Base-by-base conservation (phyloP, 1,284 basidiomycete species). In the Caloboletus firmus region DNA sequence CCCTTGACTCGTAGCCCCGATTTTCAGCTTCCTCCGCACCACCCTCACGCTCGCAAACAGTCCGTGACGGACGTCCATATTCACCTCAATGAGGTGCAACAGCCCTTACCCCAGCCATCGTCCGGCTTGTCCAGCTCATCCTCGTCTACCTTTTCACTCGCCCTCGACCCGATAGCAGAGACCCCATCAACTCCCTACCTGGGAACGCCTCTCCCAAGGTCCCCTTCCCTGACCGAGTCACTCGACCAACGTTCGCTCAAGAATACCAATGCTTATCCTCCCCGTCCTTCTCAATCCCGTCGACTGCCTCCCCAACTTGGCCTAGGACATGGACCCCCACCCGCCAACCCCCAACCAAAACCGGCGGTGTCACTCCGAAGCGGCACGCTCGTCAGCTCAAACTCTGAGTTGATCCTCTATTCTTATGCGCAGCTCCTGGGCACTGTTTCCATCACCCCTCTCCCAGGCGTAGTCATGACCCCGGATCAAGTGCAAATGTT, bases 391-490 rank as follows among this genome's bases (percentile, higher is more conserved):
- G 65, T 73, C 41, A 68, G 73, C 42, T 62, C 76, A 3, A 80
- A 80, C 52, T 79, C 79, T 9, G 88, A 93, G 60, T 74, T 89
- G 12, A 80, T 95, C n/a, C 77, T 95, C 1, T 95, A 94, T 71
- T 85, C 92, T 0, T 95, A 94, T 65, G 90, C 87, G 0, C 92
- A 94, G 61, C 77, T 95, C 26, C 75, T 82, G n/a, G 93, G 92
- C 3, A 81, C 76, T 0, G 74, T 87, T 49, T 76, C 80, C 30
- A 59, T 79, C 51, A 64, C 68, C 2, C 70, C 77, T 10, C 55
- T 72, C n/a, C 64, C 72, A 5, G 67, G 68, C 17, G 58, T 62
- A 6, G 53, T 59, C 32, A 62, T 69, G 48, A 66, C 70, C 7
- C 65, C 66, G 4, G 78, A 77, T 36, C 79, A 82, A 45, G 60